Base-by-base conservation (phyloP, 148 eudicot species). In the Vaccinium macrocarpon region DNA sequence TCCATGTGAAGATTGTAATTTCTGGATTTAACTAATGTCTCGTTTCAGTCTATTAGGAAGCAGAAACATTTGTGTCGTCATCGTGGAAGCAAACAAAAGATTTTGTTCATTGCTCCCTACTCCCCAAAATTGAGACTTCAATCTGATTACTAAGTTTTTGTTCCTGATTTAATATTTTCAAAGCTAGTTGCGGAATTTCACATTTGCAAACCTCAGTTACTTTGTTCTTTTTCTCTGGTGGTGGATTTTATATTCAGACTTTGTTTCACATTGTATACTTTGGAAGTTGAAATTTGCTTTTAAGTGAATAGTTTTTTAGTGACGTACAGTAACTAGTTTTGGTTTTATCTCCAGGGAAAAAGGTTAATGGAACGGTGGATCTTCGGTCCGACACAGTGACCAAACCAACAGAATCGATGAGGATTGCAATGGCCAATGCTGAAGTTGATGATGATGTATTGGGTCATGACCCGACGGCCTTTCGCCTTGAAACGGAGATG, bases 351-450 rank as follows among this genome's bases (percentile, higher is more conserved):
- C 84, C 85, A 84, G 27, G 5, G 83, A 80, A 88, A 81, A 91
- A 94, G 91, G 91, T 92, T 76, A 89, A 87, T 5, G 92, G 88
- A 86, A 91, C 84, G 50, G 88, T 97, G 57, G 99, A 97, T 88
- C 93, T 97, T 71, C 90, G 99, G 38, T 97, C 99, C 0, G 99
- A 97, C 83, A 95, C 99, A 2, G 98, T 97, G 53, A 97, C 98
- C n/a, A 97, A 91, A 85, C 99, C 99, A 84, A 93, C 95, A 0
- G 94, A 97, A 81, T 82, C 95, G 64, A 97, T 97, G 99, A 86
- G 98, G 53, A 82, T 86, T 8, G 98, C 98, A 51, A 97, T 97
- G 98, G 94, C 98, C 12, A 92, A 81, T 85, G 99, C 99, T 68
- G 99, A 93, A 87, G 99, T 97, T 70, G 99, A 97, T 71, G 98